A percentile compares a stretch with the other conserved stretches of the same genome.
Evolutionary conservation across 2,329 filamentous ascomycete genomes (phyloP).

Genomic region (Pseudonectria foliicola): DNA sequence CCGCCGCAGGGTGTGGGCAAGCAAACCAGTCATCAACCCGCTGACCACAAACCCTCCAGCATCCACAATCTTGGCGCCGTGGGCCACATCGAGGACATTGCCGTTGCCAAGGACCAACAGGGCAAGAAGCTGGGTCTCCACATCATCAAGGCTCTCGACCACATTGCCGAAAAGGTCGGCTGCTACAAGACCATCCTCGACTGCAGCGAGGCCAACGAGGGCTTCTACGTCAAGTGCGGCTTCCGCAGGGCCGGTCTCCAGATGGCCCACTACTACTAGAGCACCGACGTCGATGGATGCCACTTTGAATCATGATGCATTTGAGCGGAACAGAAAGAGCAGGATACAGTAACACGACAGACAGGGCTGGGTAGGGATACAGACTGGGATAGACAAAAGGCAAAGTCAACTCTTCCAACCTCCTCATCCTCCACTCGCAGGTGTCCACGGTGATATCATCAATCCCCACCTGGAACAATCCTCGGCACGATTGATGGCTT

Average conservation of each 20-base stretch:
- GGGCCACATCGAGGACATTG: slow-evolving; percentile 97
- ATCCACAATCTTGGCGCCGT: slow-evolving; percentile 77
- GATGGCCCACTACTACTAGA: slow-evolving; percentile 93
- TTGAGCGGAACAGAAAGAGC: no score
- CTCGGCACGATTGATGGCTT: no score
- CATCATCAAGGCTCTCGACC: slow-evolving; percentile 90
- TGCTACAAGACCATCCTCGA: slow-evolving; percentile 98
- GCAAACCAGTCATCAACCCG: neutral
- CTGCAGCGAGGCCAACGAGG: slow-evolving; percentile 92
- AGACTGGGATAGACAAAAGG: no score
- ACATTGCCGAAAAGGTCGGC: slow-evolving; percentile 76
- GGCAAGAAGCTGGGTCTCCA: slow-evolving; percentile 92
- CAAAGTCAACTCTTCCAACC: no score
- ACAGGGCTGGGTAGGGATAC: no score
- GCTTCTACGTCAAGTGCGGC: slow-evolving; percentile 97
- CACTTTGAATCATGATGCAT: no score
- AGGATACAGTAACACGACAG: no score
- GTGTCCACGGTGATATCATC: no score
- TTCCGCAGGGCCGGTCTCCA: slow-evolving; percentile 87
- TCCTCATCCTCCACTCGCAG: no score
- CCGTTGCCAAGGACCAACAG: slow-evolving; percentile 89
- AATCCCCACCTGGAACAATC: no score
- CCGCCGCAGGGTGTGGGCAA: no score
- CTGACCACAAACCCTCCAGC: slow-evolving; percentile 32
- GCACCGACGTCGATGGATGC: slow-evolving; percentile 30